Conservation (phyloP, 148 eudicot genomes). For the Rhododendron ovatum region DNA sequence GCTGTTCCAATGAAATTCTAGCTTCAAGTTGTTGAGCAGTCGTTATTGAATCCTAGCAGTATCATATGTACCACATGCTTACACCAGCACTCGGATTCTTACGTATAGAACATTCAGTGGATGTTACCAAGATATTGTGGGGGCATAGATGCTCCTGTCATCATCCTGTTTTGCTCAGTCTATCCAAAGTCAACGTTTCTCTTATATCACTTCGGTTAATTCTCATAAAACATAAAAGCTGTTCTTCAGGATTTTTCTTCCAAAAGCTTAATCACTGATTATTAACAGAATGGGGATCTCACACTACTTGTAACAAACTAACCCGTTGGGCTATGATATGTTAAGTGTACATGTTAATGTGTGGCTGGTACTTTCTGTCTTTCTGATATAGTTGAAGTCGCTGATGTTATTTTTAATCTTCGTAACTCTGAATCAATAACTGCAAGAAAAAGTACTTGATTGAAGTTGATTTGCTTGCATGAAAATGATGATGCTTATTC, state of each 20-base stretch:
- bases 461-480: constrained; percentile 8
- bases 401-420: background rate
- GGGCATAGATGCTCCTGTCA: background rate
- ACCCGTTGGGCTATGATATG: background rate
- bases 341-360: background rate
- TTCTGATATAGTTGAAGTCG: background rate
- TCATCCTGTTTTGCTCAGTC: background rate
- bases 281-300: background rate
- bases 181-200: background rate
- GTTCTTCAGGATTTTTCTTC: background rate
- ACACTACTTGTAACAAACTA: background rate
- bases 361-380: background rate
- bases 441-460: background rate
- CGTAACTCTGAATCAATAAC: background rate
- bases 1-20: constrained; percentile 9
- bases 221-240: background rate
- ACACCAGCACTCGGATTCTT: background rate
- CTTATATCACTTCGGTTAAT: background rate
- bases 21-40: background rate
- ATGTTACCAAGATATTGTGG: constrained; percentile 1
- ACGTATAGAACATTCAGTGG: constrained; percentile 3
- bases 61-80: background rate
- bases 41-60: background rate
- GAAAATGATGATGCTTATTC: background rate
- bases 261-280: background rate